Evolutionary conservation across 2,329 filamentous ascomycete species (phyloP), one percentile per base, ranked within the genome.

Genomic region (Talaromyces sp.): DNA sequence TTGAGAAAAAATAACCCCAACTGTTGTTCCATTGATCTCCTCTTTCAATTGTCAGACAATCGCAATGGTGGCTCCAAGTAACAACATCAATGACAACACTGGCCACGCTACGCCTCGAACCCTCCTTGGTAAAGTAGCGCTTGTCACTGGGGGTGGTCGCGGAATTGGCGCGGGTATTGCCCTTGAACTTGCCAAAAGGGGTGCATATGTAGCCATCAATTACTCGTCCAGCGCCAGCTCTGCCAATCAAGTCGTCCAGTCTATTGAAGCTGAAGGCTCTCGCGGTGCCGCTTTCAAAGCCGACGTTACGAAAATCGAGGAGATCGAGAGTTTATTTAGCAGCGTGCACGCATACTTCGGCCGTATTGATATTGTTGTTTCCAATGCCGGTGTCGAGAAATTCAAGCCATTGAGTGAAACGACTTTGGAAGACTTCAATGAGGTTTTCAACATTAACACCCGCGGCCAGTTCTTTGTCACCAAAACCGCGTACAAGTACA

Each of bases 261-360:
- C 81, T 69, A 89, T 90, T 78, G 83, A 87, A 77, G 79, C 80
- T 65, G 73, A 78, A 58, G 86, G 86, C 56, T 80, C 81, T 53
- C 83, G 87, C 62, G 84, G 86, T 39, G 79, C 82, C 13, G 80
- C 85, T 61, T 77, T 89, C 75, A 81, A 85, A 75, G 87, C 87
- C 65, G 86, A 90, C 75, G 81, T 89, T 58, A 80, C 82, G 63
- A 77, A 87, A 61, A 81, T 87, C 46, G 72, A 80, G 60, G 78
- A 89, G 73, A 89, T 85, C 63, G 78, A 81, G 56, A 72, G 74
- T 60, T 76, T 89, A 64, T 88, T 89, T 77, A 78, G 82, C 58
- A 73, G 86, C 68, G 85, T 85, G 56, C 77, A 85, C 62, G 75
- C 77, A 64, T 77, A 82, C 71, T 89, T 85, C 68, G 86, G 86